Conservation (phyloP, 495 filamentous ascomycete species). For the Chaetomium tenue region DNA sequence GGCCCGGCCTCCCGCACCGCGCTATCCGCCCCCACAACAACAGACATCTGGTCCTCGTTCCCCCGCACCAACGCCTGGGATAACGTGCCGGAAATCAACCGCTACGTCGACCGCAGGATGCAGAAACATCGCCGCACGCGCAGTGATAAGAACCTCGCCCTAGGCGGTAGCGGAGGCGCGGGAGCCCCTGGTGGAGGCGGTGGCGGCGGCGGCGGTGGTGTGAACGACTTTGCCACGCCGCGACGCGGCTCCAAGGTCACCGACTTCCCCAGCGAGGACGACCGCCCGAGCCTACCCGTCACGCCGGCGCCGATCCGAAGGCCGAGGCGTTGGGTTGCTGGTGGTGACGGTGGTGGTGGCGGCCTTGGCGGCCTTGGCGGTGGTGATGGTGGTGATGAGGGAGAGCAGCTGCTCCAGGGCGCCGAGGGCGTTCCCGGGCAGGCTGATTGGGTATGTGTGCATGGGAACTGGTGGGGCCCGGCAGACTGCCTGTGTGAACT, state of each 20-base stretch:
- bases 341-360: conserved; percentile 38
- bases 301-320: conserved; percentile 74
- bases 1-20: conserved; percentile 39
- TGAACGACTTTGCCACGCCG: conserved; percentile 30
- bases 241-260: conserved; percentile 64
- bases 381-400: conserved; percentile 49
- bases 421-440: conserved; percentile 82
- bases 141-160: conserved; percentile 53
- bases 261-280: conserved; percentile 79
- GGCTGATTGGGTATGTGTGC: conserved; percentile 83
- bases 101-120: conserved; percentile 66
- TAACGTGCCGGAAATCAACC: conserved; percentile 74
- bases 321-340: conserved; percentile 37
- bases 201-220: conserved; percentile 14
- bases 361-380: conserved; percentile 38
- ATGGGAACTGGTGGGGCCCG: conserved; percentile 51
- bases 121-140: conserved; percentile 61
- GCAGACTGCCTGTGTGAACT: conserved; percentile 60
- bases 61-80: conserved; percentile 81
- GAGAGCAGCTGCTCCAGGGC: conserved; percentile 53
- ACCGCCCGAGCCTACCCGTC: conserved; percentile 86
- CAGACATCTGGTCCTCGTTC: conserved; percentile 63
- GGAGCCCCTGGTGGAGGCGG: not conserved
- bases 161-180: conserved; percentile 17
- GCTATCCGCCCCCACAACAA: conserved; percentile 33